These are phyloP conservation scores for Leccinum disarticulatum DNA, from an alignment of 768 basidiomycete genomes.

Conservation along the genomic window DNA sequence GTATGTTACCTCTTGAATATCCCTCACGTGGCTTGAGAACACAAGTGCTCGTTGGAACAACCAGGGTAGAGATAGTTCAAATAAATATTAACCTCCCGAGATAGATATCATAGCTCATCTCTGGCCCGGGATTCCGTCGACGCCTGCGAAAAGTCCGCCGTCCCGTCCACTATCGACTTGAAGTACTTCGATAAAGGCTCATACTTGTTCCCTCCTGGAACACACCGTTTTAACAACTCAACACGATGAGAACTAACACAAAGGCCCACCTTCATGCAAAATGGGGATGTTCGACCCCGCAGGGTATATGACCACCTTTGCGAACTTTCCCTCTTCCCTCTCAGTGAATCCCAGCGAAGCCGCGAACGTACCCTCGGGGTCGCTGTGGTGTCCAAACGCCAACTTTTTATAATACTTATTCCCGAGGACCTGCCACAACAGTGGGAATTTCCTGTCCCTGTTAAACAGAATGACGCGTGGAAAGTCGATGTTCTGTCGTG, in stretches of 20 bases:
- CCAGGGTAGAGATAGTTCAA: background rate
- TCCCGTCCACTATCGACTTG: constrained; percentile 67
- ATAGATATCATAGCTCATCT: constrained; percentile 30
- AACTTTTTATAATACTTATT: constrained; percentile 69
- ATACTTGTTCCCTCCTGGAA: constrained; percentile 65
- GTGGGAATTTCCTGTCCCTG: constrained; percentile 72
- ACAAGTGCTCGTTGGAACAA: background rate
- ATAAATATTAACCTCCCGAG: constrained; percentile 8
- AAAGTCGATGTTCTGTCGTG: constrained; percentile 37
- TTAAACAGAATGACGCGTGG: constrained; percentile 68
- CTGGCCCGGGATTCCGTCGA: constrained; percentile 38
- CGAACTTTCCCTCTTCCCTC: constrained; percentile 47
- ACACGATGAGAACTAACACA: background rate
- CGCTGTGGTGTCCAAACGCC: constrained; percentile 61
- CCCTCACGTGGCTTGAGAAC: background rate
- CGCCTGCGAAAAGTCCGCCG: constrained; percentile 49
- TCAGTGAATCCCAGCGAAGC: constrained; percentile 58
- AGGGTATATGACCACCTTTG: constrained; percentile 74
- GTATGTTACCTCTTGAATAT: background rate
- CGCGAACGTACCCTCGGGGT: constrained; percentile 62
- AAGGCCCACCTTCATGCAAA: constrained; percentile 63
- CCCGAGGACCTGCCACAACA: constrained; percentile 78
- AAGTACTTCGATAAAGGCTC: constrained; percentile 75
- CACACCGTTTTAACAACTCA: background rate
- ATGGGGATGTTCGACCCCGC: constrained; percentile 54